Conservation (phyloP, 2,329 filamentous ascomycete species). For the Chrysoporthe deuterocubensis region DNA sequence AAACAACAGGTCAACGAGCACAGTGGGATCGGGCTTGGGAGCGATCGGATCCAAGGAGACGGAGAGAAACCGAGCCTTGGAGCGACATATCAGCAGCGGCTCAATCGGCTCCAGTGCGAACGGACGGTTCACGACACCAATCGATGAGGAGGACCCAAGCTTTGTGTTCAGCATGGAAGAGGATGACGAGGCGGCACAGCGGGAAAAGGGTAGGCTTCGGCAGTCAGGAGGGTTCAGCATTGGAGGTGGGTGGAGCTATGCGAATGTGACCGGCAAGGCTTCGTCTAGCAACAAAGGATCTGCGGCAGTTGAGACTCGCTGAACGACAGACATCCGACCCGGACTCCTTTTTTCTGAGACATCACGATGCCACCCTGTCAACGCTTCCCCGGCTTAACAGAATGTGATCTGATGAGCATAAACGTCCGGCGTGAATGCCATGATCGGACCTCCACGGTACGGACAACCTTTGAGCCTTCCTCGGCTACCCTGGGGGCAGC, state of each 20-base stretch:
- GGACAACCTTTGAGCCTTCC: background rate
- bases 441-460: background rate
- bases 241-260: constrained; percentile 48
- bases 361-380: background rate
- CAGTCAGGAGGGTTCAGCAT: constrained; percentile 46
- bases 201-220: constrained; percentile 46
- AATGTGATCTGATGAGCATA: background rate
- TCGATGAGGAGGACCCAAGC: constrained; percentile 66
- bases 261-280: constrained; percentile 35
- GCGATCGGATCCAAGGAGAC: constrained; percentile 43
- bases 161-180: constrained; percentile 71
- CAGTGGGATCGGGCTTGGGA: constrained; percentile 40
- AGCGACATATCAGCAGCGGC: constrained; percentile 63
- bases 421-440: background rate
- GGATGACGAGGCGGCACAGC: constrained; percentile 56
- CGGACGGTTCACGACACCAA: constrained; percentile 65
- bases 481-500: background rate
- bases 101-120: constrained; percentile 58
- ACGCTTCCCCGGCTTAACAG: background rate
- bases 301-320: constrained; percentile 26
- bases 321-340: background rate
- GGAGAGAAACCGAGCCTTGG: constrained; percentile 47
- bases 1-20: constrained; percentile 45
- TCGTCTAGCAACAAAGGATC: constrained; percentile 20
- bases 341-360: background rate